These are phyloP conservation scores for Furcasterigmium sp. DNA, from an alignment of 2,329 filamentous ascomycete genomes.

Conservation along the genomic window DNA sequence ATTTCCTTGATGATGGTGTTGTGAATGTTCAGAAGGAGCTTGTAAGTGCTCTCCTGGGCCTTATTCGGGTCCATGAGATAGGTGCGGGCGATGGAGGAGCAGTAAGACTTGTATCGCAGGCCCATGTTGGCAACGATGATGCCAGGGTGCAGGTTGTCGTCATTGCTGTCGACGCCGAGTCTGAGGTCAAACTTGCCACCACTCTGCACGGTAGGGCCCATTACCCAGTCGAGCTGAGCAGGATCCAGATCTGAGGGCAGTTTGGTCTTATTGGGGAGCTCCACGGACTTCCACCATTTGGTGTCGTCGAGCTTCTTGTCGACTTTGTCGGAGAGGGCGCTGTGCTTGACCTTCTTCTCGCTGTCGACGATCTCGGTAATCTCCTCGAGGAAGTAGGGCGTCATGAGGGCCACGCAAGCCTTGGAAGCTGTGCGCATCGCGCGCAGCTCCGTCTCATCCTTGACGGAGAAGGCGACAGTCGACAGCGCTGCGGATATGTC, in stretches of 20 bases:
- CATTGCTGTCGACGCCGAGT: conserved; percentile 71
- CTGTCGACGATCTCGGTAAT: conserved; percentile 95
- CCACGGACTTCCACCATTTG: conserved; percentile 84
- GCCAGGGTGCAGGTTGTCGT: conserved; percentile 79
- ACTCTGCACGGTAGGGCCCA: conserved; percentile 87
- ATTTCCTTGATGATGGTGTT: conserved; percentile 88
- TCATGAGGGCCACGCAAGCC: conserved; percentile 90
- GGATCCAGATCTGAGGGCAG: conserved; percentile 83
- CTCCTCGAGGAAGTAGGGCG: conserved; percentile 94
- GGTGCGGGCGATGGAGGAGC: conserved; percentile 84
- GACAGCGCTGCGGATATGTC: conserved; percentile 83
- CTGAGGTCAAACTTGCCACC: conserved; percentile 92
- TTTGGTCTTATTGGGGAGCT: conserved; percentile 65
- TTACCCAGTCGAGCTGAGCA: conserved; percentile 86
- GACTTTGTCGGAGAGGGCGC: conserved; percentile 77
- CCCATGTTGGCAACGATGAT: conserved; percentile 92
- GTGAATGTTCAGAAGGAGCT: conserved; percentile 77
- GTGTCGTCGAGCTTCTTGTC: conserved; percentile 86
- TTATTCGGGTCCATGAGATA: conserved; percentile 98
- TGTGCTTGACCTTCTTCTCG: conserved; percentile 96
- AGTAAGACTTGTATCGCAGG: conserved; percentile 92
- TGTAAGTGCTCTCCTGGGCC: conserved; percentile 90
- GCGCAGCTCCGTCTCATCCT: conserved; percentile 90
- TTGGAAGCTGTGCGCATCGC: conserved; percentile 92
- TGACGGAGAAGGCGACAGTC: conserved; percentile 77